Evolutionary conservation across 2,329 filamentous ascomycete genomes (phyloP), one percentile per base, ranked within the genome.

Genomic region (Karstenula rhodostoma): DNA sequence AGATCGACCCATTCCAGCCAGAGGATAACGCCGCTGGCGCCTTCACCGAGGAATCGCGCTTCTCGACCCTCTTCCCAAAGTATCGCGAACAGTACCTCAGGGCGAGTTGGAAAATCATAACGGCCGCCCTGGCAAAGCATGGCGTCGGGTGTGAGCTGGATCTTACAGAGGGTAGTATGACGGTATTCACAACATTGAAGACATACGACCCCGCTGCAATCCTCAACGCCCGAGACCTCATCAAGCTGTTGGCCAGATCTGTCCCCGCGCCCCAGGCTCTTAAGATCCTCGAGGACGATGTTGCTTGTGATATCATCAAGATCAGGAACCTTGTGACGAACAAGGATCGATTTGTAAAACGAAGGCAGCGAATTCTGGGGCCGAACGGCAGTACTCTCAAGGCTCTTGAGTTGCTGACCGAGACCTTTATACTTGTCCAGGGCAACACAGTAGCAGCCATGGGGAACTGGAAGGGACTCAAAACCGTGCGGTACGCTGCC

Each of bases 281-380:
- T 70, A 96, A 96, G 79, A 96, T 99, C 54, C 86, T 99, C 60
- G 91, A 98, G 49, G 95, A 99, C 77, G 93, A 90, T 27, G 85
- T 94, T 50, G 94, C 94, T 12, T 94, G 92, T 83, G 95, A 99
- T 79, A 90, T 99, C 60, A 94, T 99, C 83, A 98, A 97, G 83
- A 96, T 97, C 70, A 86, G 93, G 63, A 94, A 88, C 73, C 84
- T 97, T 50, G 93, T 98, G 29, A 86, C 91, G 64, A 97, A 94
- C 80, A 97, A 97, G 79, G 94, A 98, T 67, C 88, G 93, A 59
- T 99, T 98, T 73, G 92, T 97, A 54, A 99, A 99, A 84, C 86
- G 95, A 58, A 87, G 95, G 51, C 95, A 99, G 80, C 86, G 95
- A 58, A 95, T 99, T 60, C 84, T 99, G 25, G 95, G 95, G 0